These are phyloP conservation scores for Wallacemonas sp. DNA, from an alignment of 208 protist species.

Conservation along the genomic window DNA sequence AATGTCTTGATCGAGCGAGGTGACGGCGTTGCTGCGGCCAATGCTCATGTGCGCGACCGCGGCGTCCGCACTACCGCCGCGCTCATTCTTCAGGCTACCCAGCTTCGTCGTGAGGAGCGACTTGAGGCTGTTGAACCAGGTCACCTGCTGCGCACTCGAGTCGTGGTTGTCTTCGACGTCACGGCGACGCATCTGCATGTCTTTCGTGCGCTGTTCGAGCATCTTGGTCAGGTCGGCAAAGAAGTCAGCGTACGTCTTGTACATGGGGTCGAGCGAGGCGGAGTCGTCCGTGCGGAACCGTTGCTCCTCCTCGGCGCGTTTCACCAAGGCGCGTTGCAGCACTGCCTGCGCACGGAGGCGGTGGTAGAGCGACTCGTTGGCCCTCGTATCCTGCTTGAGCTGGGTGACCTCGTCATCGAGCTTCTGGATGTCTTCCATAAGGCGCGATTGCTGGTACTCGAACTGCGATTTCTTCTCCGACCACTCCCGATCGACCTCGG, in stretches of 20 bases:
- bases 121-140: constrained; percentile 66
- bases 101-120: constrained; percentile 67
- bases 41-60: neutral
- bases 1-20: constrained; percentile 49
- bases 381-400: constrained; percentile 64
- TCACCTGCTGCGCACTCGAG: constrained; percentile 78
- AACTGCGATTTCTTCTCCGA: constrained; percentile 82
- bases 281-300: constrained; percentile 28
- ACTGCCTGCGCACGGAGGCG: constrained; percentile 61
- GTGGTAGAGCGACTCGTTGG: constrained; percentile 88
- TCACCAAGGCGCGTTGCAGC: constrained; percentile 41
- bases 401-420: constrained; percentile 76
- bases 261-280: constrained; percentile 52
- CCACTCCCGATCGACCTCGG: constrained; percentile 88
- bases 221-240: constrained; percentile 36
- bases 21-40: neutral
- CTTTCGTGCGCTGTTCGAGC: constrained; percentile 59
- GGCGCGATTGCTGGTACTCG: constrained; percentile 76
- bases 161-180: constrained; percentile 87
- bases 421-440: constrained; percentile 87
- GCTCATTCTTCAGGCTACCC: constrained; percentile 22
- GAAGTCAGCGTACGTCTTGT: constrained; percentile 60
- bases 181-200: constrained; percentile 70
- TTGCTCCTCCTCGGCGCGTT: constrained; percentile 58
- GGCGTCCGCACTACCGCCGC: neutral